phyloP scores from a whole-genome alignment of 1,284 basidiomycete species.

The Ustilago trichophora region DNA sequence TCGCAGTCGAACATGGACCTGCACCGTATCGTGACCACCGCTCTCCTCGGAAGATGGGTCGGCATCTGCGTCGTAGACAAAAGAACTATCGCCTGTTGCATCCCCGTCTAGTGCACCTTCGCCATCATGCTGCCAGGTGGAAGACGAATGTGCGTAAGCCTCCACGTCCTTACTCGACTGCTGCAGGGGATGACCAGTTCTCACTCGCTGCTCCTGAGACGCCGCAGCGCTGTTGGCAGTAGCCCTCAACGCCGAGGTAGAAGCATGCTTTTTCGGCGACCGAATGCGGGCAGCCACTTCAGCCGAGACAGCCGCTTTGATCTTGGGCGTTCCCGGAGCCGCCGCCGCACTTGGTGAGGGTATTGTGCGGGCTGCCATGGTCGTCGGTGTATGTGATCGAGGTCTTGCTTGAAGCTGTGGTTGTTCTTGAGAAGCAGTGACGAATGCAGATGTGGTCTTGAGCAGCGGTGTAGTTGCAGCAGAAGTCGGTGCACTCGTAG shows the following conservation, averaged over 20 bases:
- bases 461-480: constrained; percentile 18
- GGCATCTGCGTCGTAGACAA: constrained; percentile 48
- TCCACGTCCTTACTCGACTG: constrained; percentile 9
- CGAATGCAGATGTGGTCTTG: constrained; percentile 7
- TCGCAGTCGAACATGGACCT: constrained; percentile 54
- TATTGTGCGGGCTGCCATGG: constrained; percentile 17
- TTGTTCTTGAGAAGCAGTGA: constrained; percentile 1
- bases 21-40: constrained; percentile 33
- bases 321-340: constrained; percentile 19
- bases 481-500: constrained; percentile 9
- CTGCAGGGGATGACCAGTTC: constrained; percentile 16
- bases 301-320: constrained; percentile 41
- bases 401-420: constrained; percentile 9
- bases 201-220: no score
- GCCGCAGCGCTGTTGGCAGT: background rate
- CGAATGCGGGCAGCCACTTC: constrained; percentile 39
- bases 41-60: background rate
- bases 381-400: constrained; percentile 28
- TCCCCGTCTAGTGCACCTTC: background rate
- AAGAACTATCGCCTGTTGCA: constrained; percentile 47
- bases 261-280: constrained; percentile 39
- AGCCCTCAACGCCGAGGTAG: constrained; percentile 17
- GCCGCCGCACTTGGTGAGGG: background rate
- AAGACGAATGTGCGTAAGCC: constrained; percentile 20
- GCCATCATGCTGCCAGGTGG: constrained; percentile 14